Base-by-base conservation (phyloP, 2,329 filamentous ascomycete genomes). In the Hymenoscyphus occultus region DNA sequence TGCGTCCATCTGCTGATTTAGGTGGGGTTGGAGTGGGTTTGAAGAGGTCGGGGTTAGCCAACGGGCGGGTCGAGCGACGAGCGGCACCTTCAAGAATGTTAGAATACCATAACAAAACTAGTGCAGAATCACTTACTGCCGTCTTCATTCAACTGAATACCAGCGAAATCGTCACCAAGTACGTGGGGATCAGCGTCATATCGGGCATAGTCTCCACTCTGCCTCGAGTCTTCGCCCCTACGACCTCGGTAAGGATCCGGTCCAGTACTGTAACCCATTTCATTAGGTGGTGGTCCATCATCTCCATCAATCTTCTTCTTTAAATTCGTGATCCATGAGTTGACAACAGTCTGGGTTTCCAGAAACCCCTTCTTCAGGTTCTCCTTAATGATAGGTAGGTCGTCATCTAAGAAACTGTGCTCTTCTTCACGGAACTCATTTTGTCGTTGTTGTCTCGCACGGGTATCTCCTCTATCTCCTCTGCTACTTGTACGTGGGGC, bases 181-280 rank as follows among this genome's bases (percentile, higher is more conserved):
- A 98, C 87, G 75, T 93, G 88, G 39, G 94, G 95, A 76, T 99
- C 95, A 35, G 93, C 93, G 76, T 99, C 95, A 75, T 99, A 99
- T 64, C 92, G 88, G 71, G 93, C 90, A 68, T 93, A 92, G 76
- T 98, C 94, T 51, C 90, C 90, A 76, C 93, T 97, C 72, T 90
- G 85, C 71, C 90, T 84, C 67, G 83, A 83, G 69, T 91, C 88
- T 13, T 84, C 85, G 63, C 83, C 86, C 61, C 85, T 83, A 65
- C 86, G 79, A 63, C 80, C 79, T 42, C 74, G 72, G 39, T 77
- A 75, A 56, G 32, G 45, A 62, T 72, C 71, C 61, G 76, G 73
- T 28, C 62, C 63, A 28, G 54, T 59, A 28, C 66, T 68, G 7
- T 62, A 62, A 9, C 69, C 73, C 59, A 76, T 70, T 40, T 75